Conservation (phyloP, 805 yeast species). For the Yarrowia sp. region DNA sequence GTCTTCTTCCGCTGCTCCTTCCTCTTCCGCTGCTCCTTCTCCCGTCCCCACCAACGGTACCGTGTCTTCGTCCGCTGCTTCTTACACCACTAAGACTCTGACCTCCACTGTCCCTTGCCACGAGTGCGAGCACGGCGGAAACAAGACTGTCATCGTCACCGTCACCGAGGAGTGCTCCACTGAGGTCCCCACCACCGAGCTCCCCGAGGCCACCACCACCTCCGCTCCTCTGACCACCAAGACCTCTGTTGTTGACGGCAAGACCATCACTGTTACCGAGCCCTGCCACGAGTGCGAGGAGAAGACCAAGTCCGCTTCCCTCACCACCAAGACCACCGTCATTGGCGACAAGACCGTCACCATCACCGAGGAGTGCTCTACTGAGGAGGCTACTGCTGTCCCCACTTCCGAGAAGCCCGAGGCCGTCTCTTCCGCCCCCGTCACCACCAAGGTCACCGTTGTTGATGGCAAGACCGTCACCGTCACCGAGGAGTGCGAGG, state of each 20-base stretch:
- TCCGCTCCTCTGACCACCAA: slow-evolving; percentile 47
- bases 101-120: slow-evolving; percentile 30
- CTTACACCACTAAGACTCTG: slow-evolving; percentile 29
- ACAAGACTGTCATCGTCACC: slow-evolving; percentile 20
- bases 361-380: slow-evolving; percentile 25
- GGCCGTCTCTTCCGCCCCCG: slow-evolving; percentile 15
- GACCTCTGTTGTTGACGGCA: slow-evolving; percentile 21
- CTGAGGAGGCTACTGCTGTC: slow-evolving; percentile 29
- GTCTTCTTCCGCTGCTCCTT: neutral
- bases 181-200: slow-evolving; percentile 29
- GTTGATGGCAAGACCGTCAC: slow-evolving; percentile 67
- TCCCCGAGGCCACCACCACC: slow-evolving; percentile 77
- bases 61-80: slow-evolving; percentile 2
- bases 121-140: slow-evolving; percentile 33
- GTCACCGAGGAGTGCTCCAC: slow-evolving; percentile 30
- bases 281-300: slow-evolving; percentile 32
- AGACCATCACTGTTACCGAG: slow-evolving; percentile 45
- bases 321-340: slow-evolving; percentile 39
- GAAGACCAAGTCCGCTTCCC: slow-evolving; percentile 47
- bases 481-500: slow-evolving; percentile 70
- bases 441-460: slow-evolving; percentile 47
- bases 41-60: slow-evolving; percentile 28
- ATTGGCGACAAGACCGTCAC: slow-evolving; percentile 10
- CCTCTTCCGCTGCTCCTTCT: slow-evolving; percentile 17
- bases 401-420: slow-evolving; percentile 30